Evolutionary conservation across 2,329 filamentous ascomycete species (phyloP), one percentile per base, ranked within the genome.

Genomic region (Penicillium griseofulvum): DNA sequence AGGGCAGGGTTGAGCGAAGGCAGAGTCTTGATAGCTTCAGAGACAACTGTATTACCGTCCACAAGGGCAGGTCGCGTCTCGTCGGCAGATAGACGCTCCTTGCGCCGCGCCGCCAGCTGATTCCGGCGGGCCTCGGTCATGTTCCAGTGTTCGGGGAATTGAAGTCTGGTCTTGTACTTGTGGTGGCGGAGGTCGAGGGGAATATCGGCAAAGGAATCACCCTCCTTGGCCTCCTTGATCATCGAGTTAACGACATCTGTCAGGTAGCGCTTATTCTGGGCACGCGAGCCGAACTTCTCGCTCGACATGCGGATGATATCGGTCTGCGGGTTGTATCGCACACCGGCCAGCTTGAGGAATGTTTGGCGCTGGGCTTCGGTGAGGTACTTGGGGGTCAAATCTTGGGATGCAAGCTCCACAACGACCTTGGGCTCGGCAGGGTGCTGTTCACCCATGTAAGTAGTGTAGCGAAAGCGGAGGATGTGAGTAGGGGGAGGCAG

Each of bases 211-310:
- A 97, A 97, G 11, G 83, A 89, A 64, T 99, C 93, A 24, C 82
- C 79, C 69, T 96, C 87, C 78, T 86, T 89, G 55, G 92, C 91
- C 69, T 90, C 86, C 7, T 78, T 79, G 56, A 99, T 77, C 62
- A 99, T 77, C 47, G 81, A 83, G 60, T 87, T 80, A 47, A 97
- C 83, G 46, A 91, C 75, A 66, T 96, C 90, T 50, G 86, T 88
- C 22, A 99, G 81, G 72, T 94, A 94, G n/a, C 90, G 86, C 81
- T 97, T 99, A 80, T 99, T 99, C 78, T 97, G 92, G 17, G 92
- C 90, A 70, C 91, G 88, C 52, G 92, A 89, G 70, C 90, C 86
- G 73, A 89, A 96, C 70, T 87, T 86, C 74, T 97, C 94, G 77
- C 89, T 90, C 70, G 89, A 91, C 83, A 99, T 96, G 76, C 90